Percentiles rank a stretch among this genome's conserved stretches.
Conservation (phyloP, 768 basidiomycete species). For the Dioszegia aurantiaca region DNA sequence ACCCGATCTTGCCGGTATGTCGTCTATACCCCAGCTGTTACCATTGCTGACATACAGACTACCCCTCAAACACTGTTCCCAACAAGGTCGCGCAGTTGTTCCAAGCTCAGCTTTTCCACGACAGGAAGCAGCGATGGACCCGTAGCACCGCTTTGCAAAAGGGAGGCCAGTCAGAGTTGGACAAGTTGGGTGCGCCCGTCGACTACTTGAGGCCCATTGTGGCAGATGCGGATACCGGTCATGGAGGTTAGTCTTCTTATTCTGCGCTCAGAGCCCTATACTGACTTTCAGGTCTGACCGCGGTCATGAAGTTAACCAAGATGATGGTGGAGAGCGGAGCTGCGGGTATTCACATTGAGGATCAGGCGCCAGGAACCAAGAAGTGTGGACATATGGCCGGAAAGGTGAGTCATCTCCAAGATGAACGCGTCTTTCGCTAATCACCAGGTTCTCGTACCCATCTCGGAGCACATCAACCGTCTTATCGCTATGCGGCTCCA, state of each 20-base stretch:
- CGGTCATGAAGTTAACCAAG: conserved; percentile 97
- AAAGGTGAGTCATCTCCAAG: conserved; percentile 38
- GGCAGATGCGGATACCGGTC: conserved; percentile 97
- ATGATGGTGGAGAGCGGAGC: conserved; percentile 99
- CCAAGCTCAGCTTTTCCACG: conserved; percentile 97
- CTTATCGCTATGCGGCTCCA: conserved; percentile 95
- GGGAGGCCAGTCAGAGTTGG: conserved; percentile 59
- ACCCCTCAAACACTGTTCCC: conserved; percentile 97
- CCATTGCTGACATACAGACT: conserved; percentile 60
- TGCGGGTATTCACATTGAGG: conserved; percentile 95
- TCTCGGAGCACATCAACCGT: conserved; percentile 96
- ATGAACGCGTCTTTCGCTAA: neutral
- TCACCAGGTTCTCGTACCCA: conserved; percentile 82
- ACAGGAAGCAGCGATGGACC: conserved; percentile 78
- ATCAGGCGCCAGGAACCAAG: conserved; percentile 96
- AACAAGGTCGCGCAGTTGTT: conserved; percentile 98
- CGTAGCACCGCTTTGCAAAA: conserved; percentile 31
- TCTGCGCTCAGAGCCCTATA: neutral
- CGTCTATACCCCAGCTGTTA: neutral
- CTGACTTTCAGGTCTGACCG: conserved; percentile 68
- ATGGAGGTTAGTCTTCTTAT: conserved; percentile 60
- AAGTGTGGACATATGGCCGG: conserved; percentile 61
- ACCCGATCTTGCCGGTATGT: conserved; percentile 87
- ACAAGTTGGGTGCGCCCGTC: conserved; percentile 63
- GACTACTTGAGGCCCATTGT: conserved; percentile 93